Conservation (phyloP, 495 filamentous ascomycete species). For the Emericellopsis terricola region DNA sequence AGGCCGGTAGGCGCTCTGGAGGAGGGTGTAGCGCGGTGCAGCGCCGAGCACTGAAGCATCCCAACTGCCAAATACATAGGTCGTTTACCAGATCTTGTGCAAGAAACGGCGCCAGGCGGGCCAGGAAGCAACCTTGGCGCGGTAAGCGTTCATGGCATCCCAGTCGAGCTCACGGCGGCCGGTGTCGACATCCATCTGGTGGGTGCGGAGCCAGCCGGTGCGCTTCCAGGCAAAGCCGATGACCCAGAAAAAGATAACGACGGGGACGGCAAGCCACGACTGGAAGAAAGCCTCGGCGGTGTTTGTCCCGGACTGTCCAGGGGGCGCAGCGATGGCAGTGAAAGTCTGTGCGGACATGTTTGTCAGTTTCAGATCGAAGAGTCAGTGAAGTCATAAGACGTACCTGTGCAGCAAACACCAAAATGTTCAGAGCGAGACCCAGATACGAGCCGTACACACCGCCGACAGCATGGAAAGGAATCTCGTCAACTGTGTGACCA, state of each 20-base stretch:
- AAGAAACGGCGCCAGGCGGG: constrained; percentile 32
- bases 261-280: constrained; percentile 37
- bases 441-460: constrained; percentile 52
- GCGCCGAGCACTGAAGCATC: too few species aligned
- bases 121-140: constrained; percentile 21
- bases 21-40: too few species aligned
- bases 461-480: constrained; percentile 47
- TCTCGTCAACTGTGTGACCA: constrained; percentile 46
- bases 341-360: constrained; percentile 30
- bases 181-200: constrained; percentile 45
- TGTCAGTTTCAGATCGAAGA: too few species aligned
- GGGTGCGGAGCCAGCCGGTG: constrained; percentile 30
- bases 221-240: constrained; percentile 43
- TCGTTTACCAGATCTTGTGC: constrained; percentile 5
- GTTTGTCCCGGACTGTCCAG: constrained; percentile 14
- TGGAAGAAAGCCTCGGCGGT: constrained; percentile 41
- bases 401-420: constrained; percentile 47
- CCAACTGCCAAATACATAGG: too few species aligned
- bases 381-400: constrained; percentile 9
- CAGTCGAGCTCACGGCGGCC: constrained; percentile 40
- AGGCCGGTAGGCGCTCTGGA: too few species aligned
- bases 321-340: constrained; percentile 27
- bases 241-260: constrained; percentile 38
- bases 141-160: constrained; percentile 31
- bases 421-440: constrained; percentile 37